Base-by-base conservation (phyloP, 2,329 filamentous ascomycete genomes). In the Rutstroemia sydowiana region DNA sequence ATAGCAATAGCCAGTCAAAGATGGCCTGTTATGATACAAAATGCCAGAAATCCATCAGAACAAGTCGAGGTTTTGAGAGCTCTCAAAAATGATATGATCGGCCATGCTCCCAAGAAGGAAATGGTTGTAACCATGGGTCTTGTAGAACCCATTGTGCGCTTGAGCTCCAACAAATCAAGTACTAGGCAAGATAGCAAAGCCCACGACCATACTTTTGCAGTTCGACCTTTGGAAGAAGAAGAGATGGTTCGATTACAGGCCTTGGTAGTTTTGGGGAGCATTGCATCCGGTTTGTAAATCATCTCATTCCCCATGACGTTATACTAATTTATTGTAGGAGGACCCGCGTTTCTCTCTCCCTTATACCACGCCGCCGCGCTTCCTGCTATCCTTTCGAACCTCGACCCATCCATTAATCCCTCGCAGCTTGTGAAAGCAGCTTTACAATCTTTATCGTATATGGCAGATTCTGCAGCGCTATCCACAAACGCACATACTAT, bases 11-110 rank as follows among this genome's bases (percentile, higher is more conserved):
- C 48, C 42, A 51, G 41, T 13, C 48, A 45, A 51, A 18, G 48
- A 46, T 75, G 82, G 59, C 70, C 83, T 46, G 69, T 75, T 51
- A 76, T 81, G 65, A 72, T 86, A 51, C 74, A 74, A 57, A 76
- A 71, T 61, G 76, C 82, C 9, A 73, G 71, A 57, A 73, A 70
- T 32, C 66, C 71, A 43, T 58, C 69, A 20, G 78, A 83, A 57
- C 78, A 79, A 61, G 71, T 79, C 37, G 71, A 75, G 23, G 79
- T 83, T 45, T 75, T 96, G 41, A 81, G 84, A 58, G 74, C 76
- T 39, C 73, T 98, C 28, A 97, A 95, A 73, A 93, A 95, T 68
- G 87, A 93, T 57, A 78, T 95, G 44, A 82, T 95, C 55, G 93
- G 93, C 21, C 89, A 97, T 68, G 78, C 86, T 31, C 84, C 92